phyloP scores from a whole-genome alignment of 1,139 yeast species.

The Diutina siamensis region DNA sequence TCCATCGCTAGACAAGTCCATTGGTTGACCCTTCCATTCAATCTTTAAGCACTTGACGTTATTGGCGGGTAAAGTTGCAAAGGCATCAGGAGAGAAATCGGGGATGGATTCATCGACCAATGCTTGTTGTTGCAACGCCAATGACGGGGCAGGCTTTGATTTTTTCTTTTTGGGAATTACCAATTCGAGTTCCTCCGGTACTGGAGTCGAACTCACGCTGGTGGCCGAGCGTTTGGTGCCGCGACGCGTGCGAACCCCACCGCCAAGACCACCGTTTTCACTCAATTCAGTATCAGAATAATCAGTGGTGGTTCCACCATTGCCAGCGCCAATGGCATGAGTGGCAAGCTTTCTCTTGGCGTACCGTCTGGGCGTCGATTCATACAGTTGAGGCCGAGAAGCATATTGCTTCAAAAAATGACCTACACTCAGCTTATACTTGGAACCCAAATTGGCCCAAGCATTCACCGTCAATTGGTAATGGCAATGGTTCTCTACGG shows the following conservation, averaged over 20 bases:
- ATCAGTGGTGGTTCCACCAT: constrained; percentile 9
- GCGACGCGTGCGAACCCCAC: constrained; percentile 49
- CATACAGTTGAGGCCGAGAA: not conserved
- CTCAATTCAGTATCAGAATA: constrained; percentile 22
- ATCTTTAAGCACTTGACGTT: constrained; percentile 64
- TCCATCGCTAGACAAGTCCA: constrained; percentile 79
- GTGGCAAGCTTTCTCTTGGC: not conserved
- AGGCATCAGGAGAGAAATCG: constrained; percentile 69
- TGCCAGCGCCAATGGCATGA: not conserved
- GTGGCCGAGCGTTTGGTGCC: constrained; percentile 22
- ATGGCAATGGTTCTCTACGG: constrained; percentile 35
- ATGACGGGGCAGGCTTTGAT: constrained; percentile 18
- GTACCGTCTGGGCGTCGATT: not conserved
- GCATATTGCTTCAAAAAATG: constrained; percentile 41
- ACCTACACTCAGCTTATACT: constrained; percentile 36
- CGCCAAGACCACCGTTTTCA: constrained; percentile 15
- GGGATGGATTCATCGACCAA: constrained; percentile 45
- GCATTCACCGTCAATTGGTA: constrained; percentile 41
- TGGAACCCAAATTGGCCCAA: constrained; percentile 32
- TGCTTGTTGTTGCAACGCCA: constrained; percentile 32
- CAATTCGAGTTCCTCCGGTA: constrained; percentile 12
- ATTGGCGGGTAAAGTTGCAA: constrained; percentile 50
- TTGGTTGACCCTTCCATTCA: constrained; percentile 97
- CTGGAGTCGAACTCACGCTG: constrained; percentile 11
- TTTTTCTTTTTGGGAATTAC: constrained; percentile 17